Evolutionary conservation across 148 eudicot species (phyloP), one percentile per base, ranked within the genome.

Genomic region (Rhododendron vialii): DNA sequence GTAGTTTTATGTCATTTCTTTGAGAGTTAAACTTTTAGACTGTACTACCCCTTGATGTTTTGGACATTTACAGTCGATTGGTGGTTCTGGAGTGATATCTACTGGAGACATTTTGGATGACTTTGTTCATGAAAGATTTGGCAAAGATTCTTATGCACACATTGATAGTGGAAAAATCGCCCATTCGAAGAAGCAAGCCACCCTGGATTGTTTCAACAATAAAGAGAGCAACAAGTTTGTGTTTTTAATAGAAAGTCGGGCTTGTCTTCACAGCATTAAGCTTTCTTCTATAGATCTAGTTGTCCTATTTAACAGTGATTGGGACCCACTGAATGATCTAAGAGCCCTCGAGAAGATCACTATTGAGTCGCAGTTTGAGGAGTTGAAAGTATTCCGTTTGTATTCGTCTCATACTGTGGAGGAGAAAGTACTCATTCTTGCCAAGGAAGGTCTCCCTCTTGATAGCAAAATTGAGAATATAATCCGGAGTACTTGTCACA

Each of bases 241-340:
- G 47, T 87, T 92, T 80, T 85, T 95, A 90, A 84, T 94, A 78
- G 98, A 95, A 85, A 87, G 90, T 84, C 93, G 93, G 80, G 93
- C 98, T 76, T 94, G 98, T 85, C 57, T 81, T 82, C 89, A 89
- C 65, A 90, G 90, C 90, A 87, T 92, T 81, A 92, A 90, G 84
- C 87, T 94, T 80, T 87, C 91, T 51, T 86, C 86, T 41, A 88
- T 96, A 8, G 94, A 94, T 84, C 84, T 89, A 3, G 92, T 95
- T 55, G 88, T 94, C 79, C 50, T 96, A 83, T 93, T 92, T 78
- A 88, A 92, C 86, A 96, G 96, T 87, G 93, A 94, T 82, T 94
- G 94, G 96, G 90, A 92, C 88, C 98, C 98, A 76, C 86, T 83
- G 30, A 91, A 91, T 89, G 98, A 95, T 85, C 76, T 95, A 85